Base-by-base conservation (phyloP, 371 early-diverging fungal genomes). In the Dichotomocladium elegans region DNA sequence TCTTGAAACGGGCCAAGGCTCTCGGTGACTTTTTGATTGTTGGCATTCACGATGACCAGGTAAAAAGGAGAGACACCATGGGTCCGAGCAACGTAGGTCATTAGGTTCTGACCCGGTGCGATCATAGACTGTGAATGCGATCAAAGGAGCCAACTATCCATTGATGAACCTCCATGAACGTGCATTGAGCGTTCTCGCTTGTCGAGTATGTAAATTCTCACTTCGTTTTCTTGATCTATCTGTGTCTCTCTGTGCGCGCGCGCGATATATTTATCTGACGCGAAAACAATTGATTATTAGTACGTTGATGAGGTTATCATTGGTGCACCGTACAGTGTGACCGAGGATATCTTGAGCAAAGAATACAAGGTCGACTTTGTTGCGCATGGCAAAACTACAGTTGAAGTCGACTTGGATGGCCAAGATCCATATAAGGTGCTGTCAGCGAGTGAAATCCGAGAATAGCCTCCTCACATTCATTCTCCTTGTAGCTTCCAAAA, bases 121-220 rank as follows among this genome's bases (percentile, higher is more conserved):
- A 17, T 19, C 22, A 21, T 66, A 86, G 81, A 85, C 87, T 4
- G 92, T 94, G 33, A 92, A 93, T 62, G 80, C 81, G 10, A 79
- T 90, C 65, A 90, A 90, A 69, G 93, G 92, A 14, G 67, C 80
- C 43, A 92, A 92, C 61, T 92, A 87, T 69, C 95, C 95, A 11
- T 82, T 96, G 56, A 93, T 96, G 95, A 95, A 93, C 68, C 68
- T 95, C 45, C 89, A 94, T 70, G 95, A 96, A 76, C 88, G 95
- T 46, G 92, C 87, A 31, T 74, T 94, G 30, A 87, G 90, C 56
- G 95, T 91, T 11, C 66, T 95, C 28, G 86, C 91, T 47, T 96
- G 96, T 61, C 79, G 89, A 17, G 88, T 87, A 80, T 74, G 81
- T 51, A 25, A 14, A 25, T 25, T 8, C n/a, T 2, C 8, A 17